Evolutionary conservation across 371 early-diverging fungal genomes (phyloP).

Genomic region (Mortierella sp.): DNA sequence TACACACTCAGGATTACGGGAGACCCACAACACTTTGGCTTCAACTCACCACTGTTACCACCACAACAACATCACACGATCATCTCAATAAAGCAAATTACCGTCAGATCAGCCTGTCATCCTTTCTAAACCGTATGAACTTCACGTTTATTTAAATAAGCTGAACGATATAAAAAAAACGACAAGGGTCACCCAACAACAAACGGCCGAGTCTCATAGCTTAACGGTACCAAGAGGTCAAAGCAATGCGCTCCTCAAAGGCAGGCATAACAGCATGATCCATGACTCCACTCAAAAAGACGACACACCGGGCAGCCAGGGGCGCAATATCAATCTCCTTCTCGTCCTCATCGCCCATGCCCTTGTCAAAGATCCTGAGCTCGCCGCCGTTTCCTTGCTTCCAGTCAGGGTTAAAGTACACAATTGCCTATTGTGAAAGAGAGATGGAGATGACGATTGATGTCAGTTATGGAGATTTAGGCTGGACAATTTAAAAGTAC

Average conservation of each 20-base stretch:
- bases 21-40: not conserved
- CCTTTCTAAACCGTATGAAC: not conserved
- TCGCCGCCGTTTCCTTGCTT: constrained; percentile 68
- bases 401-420: constrained; percentile 71
- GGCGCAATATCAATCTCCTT: constrained; percentile 64
- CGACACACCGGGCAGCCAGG: constrained; percentile 65
- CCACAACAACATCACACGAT: not conserved
- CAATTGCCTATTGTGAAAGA: constrained; percentile 58
- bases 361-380: constrained; percentile 65
- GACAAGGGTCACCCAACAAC: no score
- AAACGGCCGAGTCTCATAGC: not conserved
- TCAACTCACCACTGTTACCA: not conserved
- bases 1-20: not conserved
- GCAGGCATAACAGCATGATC: constrained; percentile 73
- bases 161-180: not conserved
- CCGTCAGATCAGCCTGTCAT: not conserved
- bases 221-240: constrained; percentile 72
- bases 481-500: not conserved
- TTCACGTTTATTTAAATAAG: not conserved
- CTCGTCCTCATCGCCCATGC: constrained; percentile 60
- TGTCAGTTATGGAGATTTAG: not conserved
- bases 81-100: not conserved
- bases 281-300: constrained; percentile 74
- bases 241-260: constrained; percentile 63
- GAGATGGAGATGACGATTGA: not conserved